A percentile compares a stretch with the other conserved stretches of the same genome.
Evolutionary conservation across 352 stramenopile genomes (phyloP).

Genomic region (Phytophthora pluvialis): DNA sequence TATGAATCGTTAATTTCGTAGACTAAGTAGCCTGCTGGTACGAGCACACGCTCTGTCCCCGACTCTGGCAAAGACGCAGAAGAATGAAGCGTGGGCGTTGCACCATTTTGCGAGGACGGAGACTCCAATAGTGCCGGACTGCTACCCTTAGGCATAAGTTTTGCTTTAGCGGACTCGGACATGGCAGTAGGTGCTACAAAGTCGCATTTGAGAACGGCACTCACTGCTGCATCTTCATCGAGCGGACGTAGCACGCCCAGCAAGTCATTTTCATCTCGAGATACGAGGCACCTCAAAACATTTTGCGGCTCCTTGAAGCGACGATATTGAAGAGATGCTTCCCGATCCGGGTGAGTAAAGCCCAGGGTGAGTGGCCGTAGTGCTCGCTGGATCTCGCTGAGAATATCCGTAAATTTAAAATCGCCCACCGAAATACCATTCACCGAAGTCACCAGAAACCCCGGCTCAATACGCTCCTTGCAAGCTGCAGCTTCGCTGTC

Average conservation of each 20-base stretch:
- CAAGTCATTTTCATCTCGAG: conserved; percentile 53
- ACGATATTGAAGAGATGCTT: conserved; percentile 37
- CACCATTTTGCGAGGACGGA: neutral
- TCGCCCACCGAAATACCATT: conserved; percentile 56
- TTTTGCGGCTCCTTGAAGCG: conserved; percentile 61
- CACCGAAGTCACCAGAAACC: conserved; percentile 68
- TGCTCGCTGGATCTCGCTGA: conserved; percentile 56
- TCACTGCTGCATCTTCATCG: conserved; percentile 51
- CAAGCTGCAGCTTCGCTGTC: conserved; percentile 59
- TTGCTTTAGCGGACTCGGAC: conserved; percentile 7
- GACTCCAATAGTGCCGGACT: conserved; percentile 20
- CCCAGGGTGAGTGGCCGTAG: conserved; percentile 60
- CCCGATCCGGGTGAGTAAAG: conserved; percentile 50
- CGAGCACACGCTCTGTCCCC: conserved; percentile 30
- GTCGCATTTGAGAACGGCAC: conserved; percentile 58
- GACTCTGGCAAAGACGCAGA: conserved; percentile 14
- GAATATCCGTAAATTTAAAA: conserved; percentile 53
- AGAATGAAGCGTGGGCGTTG: conserved; percentile 6
- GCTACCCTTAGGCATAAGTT: conserved; percentile 20
- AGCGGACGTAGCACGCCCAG: conserved; percentile 51
- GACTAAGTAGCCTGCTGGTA: conserved; percentile 66
- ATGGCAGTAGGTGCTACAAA: conserved; percentile 42
- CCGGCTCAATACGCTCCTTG: conserved; percentile 48
- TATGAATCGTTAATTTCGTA: conserved; percentile 71
- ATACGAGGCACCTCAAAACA: conserved; percentile 56